Base-by-base conservation (phyloP, 371 early-diverging fungal genomes). In the Lichtheimia hyalospora region DNA sequence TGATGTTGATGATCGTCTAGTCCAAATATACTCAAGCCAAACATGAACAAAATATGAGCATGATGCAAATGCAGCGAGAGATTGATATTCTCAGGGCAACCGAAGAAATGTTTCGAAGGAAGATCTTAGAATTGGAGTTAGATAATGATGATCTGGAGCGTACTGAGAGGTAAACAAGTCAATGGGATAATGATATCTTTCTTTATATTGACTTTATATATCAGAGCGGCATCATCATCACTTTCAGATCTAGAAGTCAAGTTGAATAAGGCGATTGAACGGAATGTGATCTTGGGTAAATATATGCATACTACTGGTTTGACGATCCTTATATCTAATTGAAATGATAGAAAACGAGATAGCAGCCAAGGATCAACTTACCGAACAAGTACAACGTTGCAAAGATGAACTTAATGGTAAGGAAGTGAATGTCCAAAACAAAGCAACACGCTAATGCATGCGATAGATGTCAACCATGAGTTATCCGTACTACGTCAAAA, bases 111-210 rank as follows among this genome's bases (percentile, higher is more conserved):
- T 91, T 88, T 67, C 79, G 84, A 71, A 84, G 86, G 57, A 85
- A 87, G 58, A 88, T 88, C 28, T 73, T 91, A 13, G 91, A 89
- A 56, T 64, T 92, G 44, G 92, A 92, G 62, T 79, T 89, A 62
- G 87, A 90, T 54, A 91, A 89, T 66, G 92, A 92, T 66, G 91
- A 92, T 57, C 59, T 92, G 59, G 91, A 90, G 66, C 78, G 84
- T 42, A 83, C 79, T 48, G 87, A 81, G 67, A 75, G 84, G 84
- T 82, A 70, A 18, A 61, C 8, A 52, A 44, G 18, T 46, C 25
- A 25, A 14, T 10, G 34, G 34, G 34, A 34, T 34, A 8, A 34
- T 20, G n/a, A 16, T 58, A 16, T n/a, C 16, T 28, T 23, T 54
- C 24, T 8, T 4, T 34, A 8, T 34, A 34, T 20, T 27, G 46